Base-by-base conservation (phyloP, 2,329 filamentous ascomycete species). In the Sarocladiaceae sp. region DNA sequence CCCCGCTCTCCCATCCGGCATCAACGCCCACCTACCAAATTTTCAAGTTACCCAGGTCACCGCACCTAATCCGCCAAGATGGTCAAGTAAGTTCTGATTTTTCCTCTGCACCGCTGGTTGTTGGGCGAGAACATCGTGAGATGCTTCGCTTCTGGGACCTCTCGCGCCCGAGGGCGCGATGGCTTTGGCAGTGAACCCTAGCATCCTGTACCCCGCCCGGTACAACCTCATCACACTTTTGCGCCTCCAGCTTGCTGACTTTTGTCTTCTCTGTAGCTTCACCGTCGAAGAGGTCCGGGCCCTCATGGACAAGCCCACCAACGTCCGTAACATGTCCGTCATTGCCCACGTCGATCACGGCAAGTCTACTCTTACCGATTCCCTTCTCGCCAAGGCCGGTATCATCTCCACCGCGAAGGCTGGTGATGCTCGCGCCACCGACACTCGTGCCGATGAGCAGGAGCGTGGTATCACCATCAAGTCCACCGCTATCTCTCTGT, bases 331-430 rank as follows among this genome's bases (percentile, higher is more conserved):
- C 86, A 97, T 97, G 93, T 97, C 91, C 80, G 94, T 99, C 76
- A 97, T 97, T 90, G 94, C 94, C 76, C 94, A 99, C 82, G 92
- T 99, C 86, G 94, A 99, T 79, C 94, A 99, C 86, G 94, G 94
- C 82, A 99, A 99, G 80, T 99, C 94, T 67, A 99, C 94, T 73
- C 85, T 99, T 69, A 97, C 93, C 86, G 94, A 99, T 80, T 97
- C 94, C 67, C 90, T 99, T 63, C 88, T 99, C 72, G 91, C 96
- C 80, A 94, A 95, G 80, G 93, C 93, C 70, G 94, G 94, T 93
- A 99, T 99, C 72, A 97, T 99, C 73, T 97, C 94, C 66, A 89
- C 90, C 66, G 90, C 90, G 67, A 97, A 97, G 81, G 94, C 94
- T 67, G 94, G 94, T 77, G 90, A 96, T 73, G 86, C 87, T 63